Evolutionary conservation across 441 rosid species (phyloP).

Genomic region (Arabidopsis hybrid): DNA sequence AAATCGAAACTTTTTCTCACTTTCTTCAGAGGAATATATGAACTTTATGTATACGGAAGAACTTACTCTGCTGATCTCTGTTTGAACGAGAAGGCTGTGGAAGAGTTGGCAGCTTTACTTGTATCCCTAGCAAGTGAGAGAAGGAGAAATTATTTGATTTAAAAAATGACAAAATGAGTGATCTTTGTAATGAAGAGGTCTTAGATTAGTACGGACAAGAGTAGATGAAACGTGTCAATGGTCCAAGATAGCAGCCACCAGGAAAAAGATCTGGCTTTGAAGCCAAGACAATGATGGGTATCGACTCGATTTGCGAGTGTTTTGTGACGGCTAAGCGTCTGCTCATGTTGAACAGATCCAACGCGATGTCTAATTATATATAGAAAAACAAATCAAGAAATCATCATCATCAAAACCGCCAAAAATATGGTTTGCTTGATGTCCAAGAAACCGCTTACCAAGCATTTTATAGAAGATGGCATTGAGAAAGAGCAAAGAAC

Average conservation of each 20-base stretch:
- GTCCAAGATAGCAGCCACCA: slow-evolving; percentile 42
- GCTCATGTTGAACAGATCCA: slow-evolving; percentile 41
- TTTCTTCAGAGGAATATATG: background rate
- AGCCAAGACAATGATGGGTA: slow-evolving; percentile 48
- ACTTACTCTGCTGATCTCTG: slow-evolving; percentile 38
- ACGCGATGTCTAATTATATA: slow-evolving; percentile 36
- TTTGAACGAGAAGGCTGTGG: slow-evolving; percentile 40
- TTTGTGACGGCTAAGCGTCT: slow-evolving; percentile 46
- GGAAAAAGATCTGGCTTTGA: slow-evolving; percentile 47
- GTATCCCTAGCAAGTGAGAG: slow-evolving; percentile 27
- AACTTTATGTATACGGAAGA: slow-evolving; percentile 2
- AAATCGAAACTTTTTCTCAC: background rate
- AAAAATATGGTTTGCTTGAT: slow-evolving; percentile 15
- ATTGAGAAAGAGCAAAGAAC: slow-evolving; percentile 42
- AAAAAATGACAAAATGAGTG: background rate
- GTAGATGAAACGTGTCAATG: slow-evolving; percentile 41
- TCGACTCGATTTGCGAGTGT: slow-evolving; percentile 43
- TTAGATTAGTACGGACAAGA: slow-evolving; percentile 35
- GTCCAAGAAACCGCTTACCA: slow-evolving; percentile 31
- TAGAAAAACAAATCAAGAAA: slow-evolving; percentile 10
- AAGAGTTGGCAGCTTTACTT: slow-evolving; percentile 41
- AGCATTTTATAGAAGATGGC: slow-evolving; percentile 46
- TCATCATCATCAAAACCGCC: background rate
- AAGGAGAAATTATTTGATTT: background rate
- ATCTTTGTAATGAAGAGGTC: slow-evolving; percentile 3